Evolutionary conservation across 176 grass and related monocot genomes (phyloP), one percentile per base, ranked within the genome.

Genomic region (Coix lacrymajobi): DNA sequence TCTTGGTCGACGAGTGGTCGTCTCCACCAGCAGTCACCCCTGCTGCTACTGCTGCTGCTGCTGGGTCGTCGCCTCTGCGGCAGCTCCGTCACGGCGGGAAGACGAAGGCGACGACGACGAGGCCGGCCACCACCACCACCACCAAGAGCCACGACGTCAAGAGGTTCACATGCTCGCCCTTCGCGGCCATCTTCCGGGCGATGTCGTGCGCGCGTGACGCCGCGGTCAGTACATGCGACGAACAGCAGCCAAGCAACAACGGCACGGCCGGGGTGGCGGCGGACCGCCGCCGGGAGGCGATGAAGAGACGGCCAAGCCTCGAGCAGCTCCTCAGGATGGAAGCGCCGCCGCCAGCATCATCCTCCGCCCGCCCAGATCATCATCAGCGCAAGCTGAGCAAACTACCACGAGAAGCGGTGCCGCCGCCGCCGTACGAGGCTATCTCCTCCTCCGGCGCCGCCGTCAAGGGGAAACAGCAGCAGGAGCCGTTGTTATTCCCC

Each of bases 281-380:
- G 4, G 51, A 14, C 29, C 40, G 3, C 14, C 57, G 1, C 9
- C 32, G 22, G 4, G 22, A 38, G 70, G n/a, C 56, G 58, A 3
- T 30, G 1, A 73, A 1, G 9, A 65, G 36, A 22, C 40, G 87
- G 7, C 71, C 77, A 1, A 76, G 87, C 32, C 82, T 89, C 2
- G 77, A 85, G 82, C 77, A 89, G 51, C 87, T 89, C 10, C 63
- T 89, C 0, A 62, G 19, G 77, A 80, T 85, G 62, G 82, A 89
- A 30, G 69, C 69, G 39, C 12, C 24, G 40, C 2, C 81, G 30
- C 22, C 61, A 11, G 22, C 54, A 57, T 24, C n/a, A n/a, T n/a
- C n/a, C n/a, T n/a, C 54, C 22, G 22, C 8, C 54, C 22, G 54
- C 22, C 9, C 51, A 57, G 54, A 25, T 57, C 22, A 57, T 24